Percentiles rank a stretch among this genome's conserved stretches.
phyloP scores from a whole-genome alignment of 2,329 filamentous ascomycete species.

The Dryadomyces quercivorus region DNA sequence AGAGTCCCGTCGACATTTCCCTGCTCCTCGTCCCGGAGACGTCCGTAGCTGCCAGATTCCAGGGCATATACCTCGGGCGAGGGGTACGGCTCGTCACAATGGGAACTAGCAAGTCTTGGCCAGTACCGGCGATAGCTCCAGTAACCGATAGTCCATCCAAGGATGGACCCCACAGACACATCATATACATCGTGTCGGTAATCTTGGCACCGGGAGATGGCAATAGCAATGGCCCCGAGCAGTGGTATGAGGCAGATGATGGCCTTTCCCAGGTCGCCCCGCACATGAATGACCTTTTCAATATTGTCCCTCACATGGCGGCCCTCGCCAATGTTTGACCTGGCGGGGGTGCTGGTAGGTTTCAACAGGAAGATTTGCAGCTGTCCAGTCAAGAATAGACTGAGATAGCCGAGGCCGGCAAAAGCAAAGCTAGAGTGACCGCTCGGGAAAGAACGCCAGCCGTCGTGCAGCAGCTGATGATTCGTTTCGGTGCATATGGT shows the following conservation, averaged over 20 bases:
- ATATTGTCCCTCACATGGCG: background rate
- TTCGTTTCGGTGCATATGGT: constrained; percentile 61
- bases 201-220: constrained; percentile 56
- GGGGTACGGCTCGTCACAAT: constrained; percentile 47
- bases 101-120: constrained; percentile 37
- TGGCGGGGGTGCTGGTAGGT: background rate
- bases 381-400: constrained; percentile 58
- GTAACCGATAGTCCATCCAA: constrained; percentile 49
- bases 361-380: constrained; percentile 39
- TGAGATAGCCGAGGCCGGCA: constrained; percentile 62
- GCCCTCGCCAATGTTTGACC: background rate
- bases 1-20: constrained; percentile 26
- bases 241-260: constrained; percentile 46
- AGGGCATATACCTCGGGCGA: constrained; percentile 20
- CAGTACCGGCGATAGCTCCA: constrained; percentile 57
- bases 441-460: constrained; percentile 73
- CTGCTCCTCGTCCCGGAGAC: constrained; percentile 43
- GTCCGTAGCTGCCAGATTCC: constrained; percentile 20
- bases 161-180: constrained; percentile 46
- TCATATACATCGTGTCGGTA: constrained; percentile 63
- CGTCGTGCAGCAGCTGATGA: constrained; percentile 62
- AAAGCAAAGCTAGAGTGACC: constrained; percentile 74
- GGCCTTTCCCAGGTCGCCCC: constrained; percentile 38
- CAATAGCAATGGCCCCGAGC: constrained; percentile 53
- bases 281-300: constrained; percentile 8